Evolutionary conservation across 2,329 filamentous ascomycete species (phyloP), one percentile per base, ranked within the genome.

Genomic region (Talaromyces pinophilus): DNA sequence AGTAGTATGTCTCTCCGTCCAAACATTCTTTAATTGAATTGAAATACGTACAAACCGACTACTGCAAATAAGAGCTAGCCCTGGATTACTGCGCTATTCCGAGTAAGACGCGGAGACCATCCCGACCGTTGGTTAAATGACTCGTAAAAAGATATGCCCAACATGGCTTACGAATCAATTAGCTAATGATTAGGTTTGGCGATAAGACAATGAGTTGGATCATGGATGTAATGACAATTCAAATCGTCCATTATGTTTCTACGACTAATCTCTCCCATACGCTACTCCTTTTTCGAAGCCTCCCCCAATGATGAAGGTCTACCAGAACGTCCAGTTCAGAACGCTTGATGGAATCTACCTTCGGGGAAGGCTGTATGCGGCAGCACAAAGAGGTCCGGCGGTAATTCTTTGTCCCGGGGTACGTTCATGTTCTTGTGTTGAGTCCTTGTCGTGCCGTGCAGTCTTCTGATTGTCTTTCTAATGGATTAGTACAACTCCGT

Each of bases 301-400:
- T 46, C 42, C n/a, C n/a, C n/a, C 30, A 30, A 67, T 59, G 46
- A 66, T 48, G 54, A 59, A 52, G 17, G 10, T n/a, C 62, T 59
- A 62, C 55, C 48, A 71, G 66, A 72, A 77, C 50, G 74, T 82
- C 55, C 76, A 81, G 65, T 80, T 81, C 71, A 75, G 76, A 50
- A 81, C 81, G 6, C 59, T 80, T 2, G 80, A 82, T 69, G 79
- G 79, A 6, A 52, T 80, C 4, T 78, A 72, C 8, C 69, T 82
- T 8, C 71, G 76, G 15, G 81, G 79, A 10, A 72, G 71, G 67
- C 70, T 82, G 13, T 82, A 76, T 66, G 72, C 74, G 30, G 77
- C 74, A 8, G 55, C 42, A 3, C 44, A 62, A 19, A 63, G 65
- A 3, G 70, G 70, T 15, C 70, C 70, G 11, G 69, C 55, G 15